Base-by-base conservation (phyloP, 2,329 filamentous ascomycete genomes). In the Curvularia sp. region DNA sequence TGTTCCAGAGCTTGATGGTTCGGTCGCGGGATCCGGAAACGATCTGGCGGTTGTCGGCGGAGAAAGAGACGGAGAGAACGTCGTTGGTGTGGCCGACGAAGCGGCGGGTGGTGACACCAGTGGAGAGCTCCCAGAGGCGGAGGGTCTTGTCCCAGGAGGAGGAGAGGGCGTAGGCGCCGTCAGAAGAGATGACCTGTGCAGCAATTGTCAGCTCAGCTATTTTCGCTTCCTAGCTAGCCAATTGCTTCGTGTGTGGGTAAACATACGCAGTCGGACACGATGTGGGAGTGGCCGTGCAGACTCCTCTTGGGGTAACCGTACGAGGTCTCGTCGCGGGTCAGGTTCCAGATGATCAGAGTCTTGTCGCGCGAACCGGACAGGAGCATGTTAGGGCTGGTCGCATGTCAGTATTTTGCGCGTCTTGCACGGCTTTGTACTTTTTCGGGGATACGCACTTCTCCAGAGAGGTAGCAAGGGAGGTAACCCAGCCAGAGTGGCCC, bases 1-100 rank as follows among this genome's bases (percentile, higher is more conserved):
- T 99, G 88, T 99, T 99, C 95, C 95, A 99, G 78, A 99, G 90
- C 92, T 98, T 99, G 88, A 99, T 98, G 79, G 91, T 92, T 82
- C 93, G 90, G 87, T 99, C 95, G 82, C 95, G 93, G 69, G 95
- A 98, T 73, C 93, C 95, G 72, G 95, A 98, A 77, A 98, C 95
- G 83, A 99, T 98, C 88, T 98, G 95, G 81, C 95, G 91, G 91
- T 98, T 98, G 88, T 99, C 95, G 88, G 95, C 95, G 77, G 95
- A 98, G 91, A 99, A 99, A 75, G 93, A 97, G 82, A 99, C 95
- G 82, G 94, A 98, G 80, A 98, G 93, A 77, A 99, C 94, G 80
- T 98, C 95, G 88, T 96, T 97, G 87, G 88, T 97, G 90, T 98
- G 95, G 83, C 95, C 95, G 82, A 97, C 93, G 81, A 99, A 98